phyloP scores from a whole-genome alignment of 1,139 yeast species.

The Candida sp. region DNA sequence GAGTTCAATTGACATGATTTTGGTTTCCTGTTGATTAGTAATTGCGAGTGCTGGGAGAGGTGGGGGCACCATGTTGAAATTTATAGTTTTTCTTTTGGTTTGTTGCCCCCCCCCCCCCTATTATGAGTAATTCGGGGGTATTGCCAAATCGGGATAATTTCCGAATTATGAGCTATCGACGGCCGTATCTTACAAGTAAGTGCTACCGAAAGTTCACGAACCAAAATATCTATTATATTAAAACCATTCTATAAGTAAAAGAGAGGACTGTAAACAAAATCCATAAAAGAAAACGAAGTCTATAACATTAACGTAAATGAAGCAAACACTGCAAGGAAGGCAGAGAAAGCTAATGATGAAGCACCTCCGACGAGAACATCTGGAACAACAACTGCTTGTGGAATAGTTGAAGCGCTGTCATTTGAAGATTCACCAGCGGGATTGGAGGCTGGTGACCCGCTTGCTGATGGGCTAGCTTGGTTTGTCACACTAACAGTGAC shows the following conservation, averaged over 20 bases:
- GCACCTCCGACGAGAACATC: background rate
- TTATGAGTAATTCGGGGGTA: too few species aligned
- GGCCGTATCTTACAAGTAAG: too few species aligned
- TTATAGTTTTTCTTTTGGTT: background rate
- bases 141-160: too few species aligned
- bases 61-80: background rate
- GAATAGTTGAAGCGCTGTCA: background rate
- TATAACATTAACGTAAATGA: background rate
- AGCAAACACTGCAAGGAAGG: background rate
- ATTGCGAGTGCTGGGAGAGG: background rate
- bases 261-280: too few species aligned
- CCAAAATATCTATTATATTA: too few species aligned
- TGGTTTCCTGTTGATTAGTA: background rate
- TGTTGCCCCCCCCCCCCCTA: too few species aligned
- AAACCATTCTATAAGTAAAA: too few species aligned
- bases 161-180: too few species aligned
- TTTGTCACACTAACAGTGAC: too few species aligned
- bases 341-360: background rate
- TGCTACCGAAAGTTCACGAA: too few species aligned
- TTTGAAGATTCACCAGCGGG: background rate
- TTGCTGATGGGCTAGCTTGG: background rate
- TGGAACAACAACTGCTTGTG: background rate
- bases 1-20: slow-evolving; percentile 11
- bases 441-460: background rate
- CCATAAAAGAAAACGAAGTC: too few species aligned